A percentile compares a stretch with the other conserved stretches of the same genome.
Conservation (phyloP, 2,329 filamentous ascomycete genomes). For the Falciphora oryzae region DNA sequence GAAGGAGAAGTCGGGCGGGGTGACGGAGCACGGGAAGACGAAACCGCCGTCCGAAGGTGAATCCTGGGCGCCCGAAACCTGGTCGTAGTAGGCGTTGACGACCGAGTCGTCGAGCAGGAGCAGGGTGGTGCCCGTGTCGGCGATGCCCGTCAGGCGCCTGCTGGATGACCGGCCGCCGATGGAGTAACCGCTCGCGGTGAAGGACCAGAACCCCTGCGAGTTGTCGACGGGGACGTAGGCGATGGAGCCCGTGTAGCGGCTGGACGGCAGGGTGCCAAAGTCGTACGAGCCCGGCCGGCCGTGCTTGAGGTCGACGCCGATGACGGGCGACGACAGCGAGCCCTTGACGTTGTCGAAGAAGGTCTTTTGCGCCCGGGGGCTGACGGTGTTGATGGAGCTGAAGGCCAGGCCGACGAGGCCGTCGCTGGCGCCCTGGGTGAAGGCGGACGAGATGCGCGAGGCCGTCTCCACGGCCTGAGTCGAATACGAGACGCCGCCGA, state of each 20-base stretch:
- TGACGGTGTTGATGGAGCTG: constrained; percentile 25
- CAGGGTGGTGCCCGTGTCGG: constrained; percentile 56
- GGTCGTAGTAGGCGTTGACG: constrained; percentile 44
- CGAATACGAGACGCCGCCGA: constrained; percentile 24
- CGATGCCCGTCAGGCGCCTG: constrained; percentile 35
- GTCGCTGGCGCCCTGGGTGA: constrained; percentile 20
- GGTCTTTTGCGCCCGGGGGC: constrained; percentile 22
- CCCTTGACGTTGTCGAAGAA: constrained; percentile 31
- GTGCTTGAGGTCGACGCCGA: constrained; percentile 42
- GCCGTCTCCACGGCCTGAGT: constrained; percentile 28
- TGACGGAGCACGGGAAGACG: constrained; percentile 42
- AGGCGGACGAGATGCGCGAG: constrained; percentile 20
- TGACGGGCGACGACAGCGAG: constrained; percentile 38
- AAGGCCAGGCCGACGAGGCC: constrained; percentile 25
- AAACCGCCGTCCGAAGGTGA: constrained; percentile 38
- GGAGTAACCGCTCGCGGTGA: constrained; percentile 26
- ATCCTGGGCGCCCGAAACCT: constrained; percentile 37
- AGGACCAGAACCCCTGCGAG: constrained; percentile 32
- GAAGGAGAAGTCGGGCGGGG: constrained; percentile 44
- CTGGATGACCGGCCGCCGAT: constrained; percentile 22
- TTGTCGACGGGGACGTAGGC: constrained; percentile 27
- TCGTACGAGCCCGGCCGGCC: constrained; percentile 29
- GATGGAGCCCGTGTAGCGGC: constrained; percentile 26
- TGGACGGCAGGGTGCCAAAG: constrained; percentile 28
- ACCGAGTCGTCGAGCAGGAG: constrained; percentile 43